Evolutionary conservation across 148 eudicot genomes (phyloP).

Genomic region (Diospyros kaki): DNA sequence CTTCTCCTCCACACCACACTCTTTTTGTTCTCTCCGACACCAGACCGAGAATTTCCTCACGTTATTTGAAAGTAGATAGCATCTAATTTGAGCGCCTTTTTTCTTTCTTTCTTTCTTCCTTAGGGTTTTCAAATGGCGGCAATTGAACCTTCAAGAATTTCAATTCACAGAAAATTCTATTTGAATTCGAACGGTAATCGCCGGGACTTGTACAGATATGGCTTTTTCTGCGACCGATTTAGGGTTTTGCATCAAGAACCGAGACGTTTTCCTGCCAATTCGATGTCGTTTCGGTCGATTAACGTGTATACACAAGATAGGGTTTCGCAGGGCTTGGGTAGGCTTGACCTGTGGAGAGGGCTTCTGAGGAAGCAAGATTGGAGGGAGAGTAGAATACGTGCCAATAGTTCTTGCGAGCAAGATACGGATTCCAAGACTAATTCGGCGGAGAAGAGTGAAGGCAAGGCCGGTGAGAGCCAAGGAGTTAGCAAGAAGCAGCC

Average conservation of each 20-base stretch:
- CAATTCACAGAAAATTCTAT: slow-evolving; percentile 41
- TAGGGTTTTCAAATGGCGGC: slow-evolving; percentile 36
- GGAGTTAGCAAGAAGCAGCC: slow-evolving; percentile 26
- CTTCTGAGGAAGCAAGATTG: slow-evolving; percentile 19
- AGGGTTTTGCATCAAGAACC: slow-evolving; percentile 32
- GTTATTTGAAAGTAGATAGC: not conserved
- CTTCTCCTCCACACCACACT: too few species aligned
- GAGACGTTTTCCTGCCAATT: slow-evolving; percentile 4
- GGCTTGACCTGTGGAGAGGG: slow-evolving; percentile 20
- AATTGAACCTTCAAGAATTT: slow-evolving; percentile 32
- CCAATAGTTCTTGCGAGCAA: slow-evolving; percentile 57
- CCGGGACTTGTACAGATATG: slow-evolving; percentile 31
- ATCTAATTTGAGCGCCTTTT: not conserved
- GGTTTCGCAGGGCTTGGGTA: slow-evolving; percentile 25
- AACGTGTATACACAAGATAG: slow-evolving; percentile 31
- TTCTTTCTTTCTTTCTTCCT: not conserved
- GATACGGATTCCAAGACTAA: slow-evolving; percentile 39
- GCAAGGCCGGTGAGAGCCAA: slow-evolving; percentile 34
- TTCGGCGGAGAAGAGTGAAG: slow-evolving; percentile 30
- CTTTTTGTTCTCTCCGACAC: not conserved
- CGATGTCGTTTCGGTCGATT: slow-evolving; percentile 20
- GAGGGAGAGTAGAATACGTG: slow-evolving; percentile 27
- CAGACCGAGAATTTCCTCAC: not conserved
- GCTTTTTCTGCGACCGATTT: slow-evolving; percentile 29
- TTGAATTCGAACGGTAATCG: slow-evolving; percentile 30